Evolutionary conservation across 176 grass and related monocot species (phyloP).

Genomic region (Alloteropsis semialata): DNA sequence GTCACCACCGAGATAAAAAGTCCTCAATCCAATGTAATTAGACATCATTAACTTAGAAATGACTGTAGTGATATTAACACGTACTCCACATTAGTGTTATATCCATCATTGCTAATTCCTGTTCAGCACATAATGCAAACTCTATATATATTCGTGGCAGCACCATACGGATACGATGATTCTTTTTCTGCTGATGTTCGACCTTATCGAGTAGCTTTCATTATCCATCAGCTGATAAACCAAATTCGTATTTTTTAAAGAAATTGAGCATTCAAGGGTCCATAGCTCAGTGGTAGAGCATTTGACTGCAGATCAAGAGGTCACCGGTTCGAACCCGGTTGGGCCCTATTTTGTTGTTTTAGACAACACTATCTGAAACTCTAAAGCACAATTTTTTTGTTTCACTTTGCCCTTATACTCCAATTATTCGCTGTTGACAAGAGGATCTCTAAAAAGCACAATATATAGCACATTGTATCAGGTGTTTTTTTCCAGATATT

Average conservation of each 20-base stretch:
- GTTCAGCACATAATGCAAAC: neutral
- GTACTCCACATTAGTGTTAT: neutral
- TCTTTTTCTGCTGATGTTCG: neutral
- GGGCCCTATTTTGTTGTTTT: too few species aligned
- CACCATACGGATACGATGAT: too few species aligned
- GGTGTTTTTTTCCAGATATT: too few species aligned
- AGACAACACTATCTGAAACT: neutral
- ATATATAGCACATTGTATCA: too few species aligned
- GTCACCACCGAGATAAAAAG: neutral
- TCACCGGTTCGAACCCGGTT: slow-evolving; percentile 63
- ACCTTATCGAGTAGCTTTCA: neutral
- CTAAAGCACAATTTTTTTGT: neutral
- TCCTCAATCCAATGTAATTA: neutral
- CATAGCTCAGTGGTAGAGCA: slow-evolving; percentile 70
- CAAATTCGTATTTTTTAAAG: too few species aligned
- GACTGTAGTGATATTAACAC: neutral
- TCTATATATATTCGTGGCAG: too few species aligned
- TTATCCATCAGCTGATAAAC: too few species aligned
- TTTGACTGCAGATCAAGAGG: slow-evolving; percentile 71
- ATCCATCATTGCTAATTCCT: neutral
- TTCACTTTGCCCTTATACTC: too few species aligned
- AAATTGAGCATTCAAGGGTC: neutral
- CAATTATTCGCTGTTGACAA: too few species aligned
- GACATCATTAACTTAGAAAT: neutral
- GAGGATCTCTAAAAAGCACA: too few species aligned